Base-by-base conservation (phyloP, 345 rosid genomes). In the Pugionium dolabratum region DNA sequence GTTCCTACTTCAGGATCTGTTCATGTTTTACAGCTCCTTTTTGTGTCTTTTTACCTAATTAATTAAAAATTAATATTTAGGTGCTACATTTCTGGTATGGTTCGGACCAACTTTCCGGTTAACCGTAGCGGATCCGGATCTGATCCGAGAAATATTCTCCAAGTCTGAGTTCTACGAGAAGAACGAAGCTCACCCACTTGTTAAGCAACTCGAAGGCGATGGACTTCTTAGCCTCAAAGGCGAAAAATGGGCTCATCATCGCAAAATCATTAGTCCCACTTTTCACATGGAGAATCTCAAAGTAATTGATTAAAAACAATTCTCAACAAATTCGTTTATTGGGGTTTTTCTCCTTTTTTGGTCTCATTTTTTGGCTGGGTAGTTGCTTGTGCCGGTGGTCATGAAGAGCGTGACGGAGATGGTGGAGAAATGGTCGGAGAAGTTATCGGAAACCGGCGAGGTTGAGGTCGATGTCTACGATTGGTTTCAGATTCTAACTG, bases 241-340 rank as follows among this genome's bases (percentile, higher is more conserved):
- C 3, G 75, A 70, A 33, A 87, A 90, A 67, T 90, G 96, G 97
- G 82, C 80, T 66, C 83, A 81, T 68, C 98, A 82, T 56, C 75
- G 91, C 30, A 82, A 73, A 76, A 85, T 88, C 64, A 83, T 87
- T 9, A 75, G 85, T 2, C 96, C 96, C 4, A 87, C 90, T 34
- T 90, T 87, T 75, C 86, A 86, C 25, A 78, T 82, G 80, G 96
- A 93, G 60, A 87, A 87, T 81, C 91, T 87, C 71, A 87, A 88
- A 79, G 97, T 90, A 64, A 49, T 53, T 31, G 10, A 41, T 18
- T n/a, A 26, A 51, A 30, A 36, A 36, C 2, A 36, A 36, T 36
- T 4, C 4, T 37, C 5, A 4, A 34, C n/a, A 48, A 1, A 31
- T 33, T 41, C 25, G 25, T 18, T 0, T 6, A 30, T 1, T 68